Percentiles rank a stretch among this genome's conserved stretches.
These are phyloP conservation scores for Wallacemonas collosoma DNA, from an alignment of 208 protist species.

Conservation along the genomic window DNA sequence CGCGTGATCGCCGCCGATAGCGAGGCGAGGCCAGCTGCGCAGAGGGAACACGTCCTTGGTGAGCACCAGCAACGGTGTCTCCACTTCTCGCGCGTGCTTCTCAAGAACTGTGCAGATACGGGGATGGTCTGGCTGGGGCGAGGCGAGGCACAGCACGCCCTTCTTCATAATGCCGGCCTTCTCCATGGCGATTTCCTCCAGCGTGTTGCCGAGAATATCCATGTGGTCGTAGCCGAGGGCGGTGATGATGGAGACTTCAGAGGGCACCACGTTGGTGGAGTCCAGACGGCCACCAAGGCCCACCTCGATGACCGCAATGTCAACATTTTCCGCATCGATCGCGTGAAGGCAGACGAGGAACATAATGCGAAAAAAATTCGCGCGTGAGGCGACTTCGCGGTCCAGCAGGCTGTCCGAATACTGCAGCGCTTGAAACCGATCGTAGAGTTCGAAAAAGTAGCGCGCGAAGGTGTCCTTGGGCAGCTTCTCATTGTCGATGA, in stretches of 20 bases:
- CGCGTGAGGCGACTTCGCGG: conserved; percentile 39
- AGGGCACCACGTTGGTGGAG: conserved; percentile 90
- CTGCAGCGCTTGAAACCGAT: conserved; percentile 49
- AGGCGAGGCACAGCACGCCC: conserved; percentile 65
- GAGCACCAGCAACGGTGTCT: conserved; percentile 61
- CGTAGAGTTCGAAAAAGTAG: conserved; percentile 83
- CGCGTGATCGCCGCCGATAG: conserved; percentile 75
- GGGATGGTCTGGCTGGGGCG: conserved; percentile 73
- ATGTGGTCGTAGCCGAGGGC: conserved; percentile 94
- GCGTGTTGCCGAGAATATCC: conserved; percentile 92
- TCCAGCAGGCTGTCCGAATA: conserved; percentile 60
- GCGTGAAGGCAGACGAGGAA: conserved; percentile 83
- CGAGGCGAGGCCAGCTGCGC: conserved; percentile 62
- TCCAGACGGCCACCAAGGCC: conserved; percentile 94
- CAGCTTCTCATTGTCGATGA: conserved; percentile 78
- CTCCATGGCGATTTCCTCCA: conserved; percentile 90
- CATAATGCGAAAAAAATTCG: conserved; percentile 87
- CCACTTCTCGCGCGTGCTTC: conserved; percentile 32
- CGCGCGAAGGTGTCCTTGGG: conserved; percentile 59
- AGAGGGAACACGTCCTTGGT: conserved; percentile 69
- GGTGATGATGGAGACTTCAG: conserved; percentile 90
- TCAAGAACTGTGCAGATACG: conserved; percentile 63
- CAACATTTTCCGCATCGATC: conserved; percentile 80
- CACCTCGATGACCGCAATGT: conserved; percentile 93
- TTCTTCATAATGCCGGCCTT: conserved; percentile 96